Evolutionary conservation across 2,329 filamentous ascomycete species (phyloP).

Genomic region (Apiospora aurea): DNA sequence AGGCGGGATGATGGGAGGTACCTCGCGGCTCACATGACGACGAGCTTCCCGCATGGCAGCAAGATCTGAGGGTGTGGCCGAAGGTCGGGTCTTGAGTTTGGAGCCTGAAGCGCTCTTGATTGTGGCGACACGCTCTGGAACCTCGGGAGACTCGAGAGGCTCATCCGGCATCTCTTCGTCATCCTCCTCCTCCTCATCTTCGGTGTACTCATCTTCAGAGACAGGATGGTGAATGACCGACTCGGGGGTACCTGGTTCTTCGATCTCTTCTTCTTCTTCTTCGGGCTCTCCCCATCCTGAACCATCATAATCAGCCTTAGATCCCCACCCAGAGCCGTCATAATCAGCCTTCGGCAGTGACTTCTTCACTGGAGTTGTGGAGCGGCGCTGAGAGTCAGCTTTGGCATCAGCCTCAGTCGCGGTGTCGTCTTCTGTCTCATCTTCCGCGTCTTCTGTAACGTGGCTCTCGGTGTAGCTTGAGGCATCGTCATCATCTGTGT

Average conservation of each 20-base stretch:
- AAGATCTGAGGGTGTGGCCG: constrained; percentile 85
- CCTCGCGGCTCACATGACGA: constrained; percentile 82
- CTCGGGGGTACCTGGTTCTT: constrained; percentile 78
- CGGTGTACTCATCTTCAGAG: constrained; percentile 48
- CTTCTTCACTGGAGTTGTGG: constrained; percentile 56
- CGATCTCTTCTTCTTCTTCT: constrained; percentile 57
- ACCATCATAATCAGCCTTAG: constrained; percentile 25
- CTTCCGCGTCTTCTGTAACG: background rate
- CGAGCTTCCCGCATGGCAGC: constrained; percentile 85
- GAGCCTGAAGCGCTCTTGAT: constrained; percentile 84
- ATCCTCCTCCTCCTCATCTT: constrained; percentile 42
- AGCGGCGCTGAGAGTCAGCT: constrained; percentile 41
- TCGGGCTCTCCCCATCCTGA: constrained; percentile 60
- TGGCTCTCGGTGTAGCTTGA: constrained; percentile 8
- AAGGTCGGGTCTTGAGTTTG: constrained; percentile 87
- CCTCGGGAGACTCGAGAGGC: constrained; percentile 61
- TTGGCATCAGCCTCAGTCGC: background rate
- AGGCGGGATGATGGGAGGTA: constrained; percentile 60
- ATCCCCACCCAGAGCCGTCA: constrained; percentile 51
- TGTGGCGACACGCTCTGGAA: constrained; percentile 85
- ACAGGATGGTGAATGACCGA: constrained; percentile 87
- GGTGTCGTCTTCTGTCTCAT: background rate
- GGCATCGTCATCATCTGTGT: background rate
- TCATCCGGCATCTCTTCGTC: constrained; percentile 34
- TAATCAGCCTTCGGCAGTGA: constrained; percentile 57